Evolutionary conservation across 2,329 filamentous ascomycete genomes (phyloP).

Genomic region (Magnaporthiopsis rhizophila): DNA sequence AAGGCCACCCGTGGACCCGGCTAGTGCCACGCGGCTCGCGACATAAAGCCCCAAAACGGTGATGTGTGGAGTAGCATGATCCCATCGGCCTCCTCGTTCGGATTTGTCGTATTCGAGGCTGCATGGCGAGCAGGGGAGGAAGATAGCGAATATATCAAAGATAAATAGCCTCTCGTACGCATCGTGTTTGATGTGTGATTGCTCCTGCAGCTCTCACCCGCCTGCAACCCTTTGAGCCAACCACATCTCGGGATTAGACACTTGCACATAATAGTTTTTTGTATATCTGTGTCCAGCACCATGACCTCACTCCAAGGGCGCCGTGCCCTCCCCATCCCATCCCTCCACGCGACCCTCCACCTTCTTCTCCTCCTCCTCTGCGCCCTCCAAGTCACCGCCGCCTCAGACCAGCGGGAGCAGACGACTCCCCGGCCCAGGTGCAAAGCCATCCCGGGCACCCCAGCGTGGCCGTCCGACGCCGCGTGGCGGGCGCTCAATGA

Average conservation of each 20-base stretch:
- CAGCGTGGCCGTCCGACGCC: constrained; percentile 37
- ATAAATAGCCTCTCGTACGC: neutral
- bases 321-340: neutral
- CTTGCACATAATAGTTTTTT: too few relatives aligned
- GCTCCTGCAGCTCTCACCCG: too few relatives aligned
- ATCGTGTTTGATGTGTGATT: neutral
- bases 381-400: neutral
- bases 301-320: neutral
- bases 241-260: too few relatives aligned
- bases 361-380: neutral
- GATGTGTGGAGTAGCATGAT: neutral
- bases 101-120: neutral
- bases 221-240: too few relatives aligned
- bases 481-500: constrained; percentile 39
- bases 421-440: constrained; percentile 5
- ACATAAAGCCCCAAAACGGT: neutral
- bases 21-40: neutral
- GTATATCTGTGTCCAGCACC: neutral
- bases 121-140: too few relatives aligned
- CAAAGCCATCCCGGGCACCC: constrained; percentile 21
- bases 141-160: neutral
- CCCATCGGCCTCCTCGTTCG: neutral
- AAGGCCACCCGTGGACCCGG: neutral
- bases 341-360: neutral
- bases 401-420: neutral